phyloP scores from a whole-genome alignment of 2,329 filamentous ascomycete genomes.

The Phialophora verrucosa region DNA sequence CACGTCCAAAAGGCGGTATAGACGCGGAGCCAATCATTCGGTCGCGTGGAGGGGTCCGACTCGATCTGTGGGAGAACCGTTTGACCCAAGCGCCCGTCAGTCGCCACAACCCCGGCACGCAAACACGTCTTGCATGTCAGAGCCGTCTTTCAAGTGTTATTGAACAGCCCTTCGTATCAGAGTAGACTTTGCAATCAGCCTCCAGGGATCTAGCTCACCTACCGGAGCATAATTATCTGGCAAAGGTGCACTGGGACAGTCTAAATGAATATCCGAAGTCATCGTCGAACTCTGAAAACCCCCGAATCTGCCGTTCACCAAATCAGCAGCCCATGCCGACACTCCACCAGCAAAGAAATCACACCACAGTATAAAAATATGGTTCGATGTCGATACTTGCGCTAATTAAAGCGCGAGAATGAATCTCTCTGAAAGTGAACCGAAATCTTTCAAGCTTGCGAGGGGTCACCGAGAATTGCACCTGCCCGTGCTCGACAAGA shows the following conservation, averaged over 20 bases:
- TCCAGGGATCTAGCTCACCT: neutral
- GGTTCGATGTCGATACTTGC: neutral
- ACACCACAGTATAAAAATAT: slow-evolving; percentile 8
- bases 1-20: slow-evolving; percentile 22
- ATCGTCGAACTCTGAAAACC: neutral
- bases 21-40: slow-evolving; percentile 12
- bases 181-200: too few species aligned
- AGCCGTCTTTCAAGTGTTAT: neutral
- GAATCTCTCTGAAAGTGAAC: neutral
- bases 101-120: neutral
- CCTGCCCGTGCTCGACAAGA: neutral
- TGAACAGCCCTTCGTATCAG: slow-evolving; percentile 10
- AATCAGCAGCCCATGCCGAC: slow-evolving; percentile 14
- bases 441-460: neutral
- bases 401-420: neutral
- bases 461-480: neutral
- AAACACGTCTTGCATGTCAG: neutral
- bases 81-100: neutral
- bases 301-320: neutral
- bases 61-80: slow-evolving; percentile 13
- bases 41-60: slow-evolving; percentile 7
- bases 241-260: neutral
- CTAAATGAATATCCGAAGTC: neutral
- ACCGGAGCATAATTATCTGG: neutral
- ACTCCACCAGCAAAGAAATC: slow-evolving; percentile 4